A percentile compares a stretch with the other conserved stretches of the same genome.
These are phyloP conservation scores for Cladosporium sp. DNA, from an alignment of 2,329 filamentous ascomycete species.

Conservation along the genomic window DNA sequence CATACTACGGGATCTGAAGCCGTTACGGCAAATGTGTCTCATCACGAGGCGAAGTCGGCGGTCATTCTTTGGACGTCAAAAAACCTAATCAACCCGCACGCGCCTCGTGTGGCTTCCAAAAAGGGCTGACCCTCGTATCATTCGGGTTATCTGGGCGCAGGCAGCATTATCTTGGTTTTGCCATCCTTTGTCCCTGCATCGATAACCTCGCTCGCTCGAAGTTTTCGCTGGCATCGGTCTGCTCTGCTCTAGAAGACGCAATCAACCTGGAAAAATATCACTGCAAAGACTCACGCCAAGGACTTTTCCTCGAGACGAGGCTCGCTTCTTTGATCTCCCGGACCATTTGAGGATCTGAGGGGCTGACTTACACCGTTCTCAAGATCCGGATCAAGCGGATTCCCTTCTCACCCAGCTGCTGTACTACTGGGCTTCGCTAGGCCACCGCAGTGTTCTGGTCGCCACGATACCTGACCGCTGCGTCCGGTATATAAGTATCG, in stretches of 20 bases:
- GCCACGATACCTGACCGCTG: neutral
- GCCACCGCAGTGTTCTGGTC: neutral
- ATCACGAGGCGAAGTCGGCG: constrained; percentile 13
- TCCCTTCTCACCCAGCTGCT: neutral
- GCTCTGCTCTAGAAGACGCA: neutral
- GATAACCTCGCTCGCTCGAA: neutral
- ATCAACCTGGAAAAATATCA: neutral
- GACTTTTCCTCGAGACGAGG: constrained; percentile 1
- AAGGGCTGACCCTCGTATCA: neutral
- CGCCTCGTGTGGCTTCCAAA: neutral
- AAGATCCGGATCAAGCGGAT: neutral
- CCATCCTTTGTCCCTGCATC: neutral
- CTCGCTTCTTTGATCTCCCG: neutral
- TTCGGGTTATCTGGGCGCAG: neutral
- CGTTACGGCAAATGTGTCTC: neutral
- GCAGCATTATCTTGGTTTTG: neutral
- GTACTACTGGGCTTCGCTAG: neutral
- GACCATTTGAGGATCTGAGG: neutral
- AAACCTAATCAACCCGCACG: constrained; percentile 4
- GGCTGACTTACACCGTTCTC: neutral
- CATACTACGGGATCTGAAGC: constrained; percentile 1
- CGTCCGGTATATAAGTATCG: neutral
- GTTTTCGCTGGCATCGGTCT: neutral
- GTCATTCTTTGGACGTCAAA: neutral
- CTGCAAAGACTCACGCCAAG: neutral